Conservation (phyloP, 2,329 filamentous ascomycete species). For the Ustilaginoidea virens region DNA sequence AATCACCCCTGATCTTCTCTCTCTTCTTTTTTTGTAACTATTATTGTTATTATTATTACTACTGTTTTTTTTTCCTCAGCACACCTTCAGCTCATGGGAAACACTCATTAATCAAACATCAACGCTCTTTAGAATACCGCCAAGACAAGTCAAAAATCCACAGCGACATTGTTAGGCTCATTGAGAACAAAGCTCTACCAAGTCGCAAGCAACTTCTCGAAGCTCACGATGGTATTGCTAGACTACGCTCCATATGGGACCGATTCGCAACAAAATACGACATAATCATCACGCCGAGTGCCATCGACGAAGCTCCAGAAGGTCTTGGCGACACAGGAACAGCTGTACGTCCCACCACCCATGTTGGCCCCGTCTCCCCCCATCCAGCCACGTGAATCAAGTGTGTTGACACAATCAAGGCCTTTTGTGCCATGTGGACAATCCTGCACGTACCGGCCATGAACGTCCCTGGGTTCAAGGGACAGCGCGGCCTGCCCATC, state of each 20-base stretch:
- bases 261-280: constrained; percentile 32
- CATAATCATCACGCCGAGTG: constrained; percentile 42
- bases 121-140: constrained; percentile 38
- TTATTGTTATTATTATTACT: background rate
- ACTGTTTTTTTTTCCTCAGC: constrained; percentile 23
- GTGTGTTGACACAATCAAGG: background rate
- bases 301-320: constrained; percentile 40
- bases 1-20: background rate
- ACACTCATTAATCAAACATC: too few species aligned
- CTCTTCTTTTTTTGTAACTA: background rate
- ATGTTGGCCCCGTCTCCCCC: constrained; percentile 9
- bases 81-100: too few species aligned
- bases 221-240: constrained; percentile 37
- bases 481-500: constrained; percentile 37
- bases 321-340: constrained; percentile 38
- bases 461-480: constrained; percentile 48
- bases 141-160: constrained; percentile 30
- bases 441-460: constrained; percentile 44
- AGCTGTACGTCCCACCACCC: constrained; percentile 27
- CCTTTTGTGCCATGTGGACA: constrained; percentile 10
- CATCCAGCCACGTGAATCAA: too few species aligned
- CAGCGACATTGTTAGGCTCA: constrained; percentile 27
- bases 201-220: constrained; percentile 32
- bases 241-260: constrained; percentile 38
- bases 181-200: constrained; percentile 29